Conservation (phyloP, 345 rosid species). For the Melaleuca alternifolia region DNA sequence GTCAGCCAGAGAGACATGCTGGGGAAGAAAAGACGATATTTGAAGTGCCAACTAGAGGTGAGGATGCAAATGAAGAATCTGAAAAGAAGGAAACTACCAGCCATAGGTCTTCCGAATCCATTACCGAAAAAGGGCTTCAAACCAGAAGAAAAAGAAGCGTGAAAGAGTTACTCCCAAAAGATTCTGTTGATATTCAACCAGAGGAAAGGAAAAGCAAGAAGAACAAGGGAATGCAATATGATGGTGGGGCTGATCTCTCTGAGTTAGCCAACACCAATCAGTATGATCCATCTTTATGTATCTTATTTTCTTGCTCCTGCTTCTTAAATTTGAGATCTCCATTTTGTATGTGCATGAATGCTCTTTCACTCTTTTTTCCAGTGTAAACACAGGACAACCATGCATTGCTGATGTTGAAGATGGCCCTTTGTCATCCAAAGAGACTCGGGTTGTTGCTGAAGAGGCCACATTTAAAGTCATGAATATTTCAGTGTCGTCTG, state of each 20-base stretch:
- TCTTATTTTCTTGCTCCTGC: not conserved
- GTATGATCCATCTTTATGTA: conserved; percentile 17
- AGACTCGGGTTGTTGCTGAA: conserved; percentile 18
- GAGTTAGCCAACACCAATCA: conserved; percentile 20
- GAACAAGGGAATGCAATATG: conserved; percentile 41
- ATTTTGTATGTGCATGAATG: not conserved
- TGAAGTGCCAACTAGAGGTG: conserved; percentile 29
- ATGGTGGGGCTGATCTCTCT: conserved; percentile 12
- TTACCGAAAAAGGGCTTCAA: conserved; percentile 27
- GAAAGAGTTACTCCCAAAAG: conserved; percentile 11
- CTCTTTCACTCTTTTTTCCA: conserved; percentile 6
- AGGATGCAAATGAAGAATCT: conserved; percentile 14
- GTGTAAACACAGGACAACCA: conserved; percentile 20
- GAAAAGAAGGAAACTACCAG: conserved; percentile 7
- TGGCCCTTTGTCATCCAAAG: conserved; percentile 18
- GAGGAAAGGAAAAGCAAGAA: conserved; percentile 22
- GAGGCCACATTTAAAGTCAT: conserved; percentile 22
- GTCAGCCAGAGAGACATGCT: conserved; percentile 4
- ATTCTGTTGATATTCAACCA: conserved; percentile 9
- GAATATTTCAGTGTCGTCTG: conserved; percentile 8
- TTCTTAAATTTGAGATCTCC: not conserved
- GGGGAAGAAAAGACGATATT: conserved; percentile 40
- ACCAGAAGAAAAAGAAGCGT: conserved; percentile 51
- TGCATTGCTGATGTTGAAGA: conserved; percentile 27
- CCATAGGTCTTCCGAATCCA: conserved; percentile 16